A percentile compares a stretch with the other conserved stretches of the same genome.
Conservation (phyloP, 1,284 basidiomycete genomes). For the Tremellales sp. region DNA sequence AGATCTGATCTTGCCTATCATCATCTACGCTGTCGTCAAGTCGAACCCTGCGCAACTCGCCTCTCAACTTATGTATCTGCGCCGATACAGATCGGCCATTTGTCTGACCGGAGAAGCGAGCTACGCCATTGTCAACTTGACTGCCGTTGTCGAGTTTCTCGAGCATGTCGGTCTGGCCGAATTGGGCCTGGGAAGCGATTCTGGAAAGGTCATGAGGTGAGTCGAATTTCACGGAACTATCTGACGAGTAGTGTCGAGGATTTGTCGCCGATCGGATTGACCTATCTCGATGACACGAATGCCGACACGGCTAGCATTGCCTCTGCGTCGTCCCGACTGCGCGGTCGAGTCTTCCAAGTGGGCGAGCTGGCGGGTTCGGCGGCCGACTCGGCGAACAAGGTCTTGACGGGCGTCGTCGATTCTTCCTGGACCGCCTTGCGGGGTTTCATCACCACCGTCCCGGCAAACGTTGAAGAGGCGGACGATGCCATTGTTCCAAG, state of each 20-base stretch:
- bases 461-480: conserved; percentile 9
- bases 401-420: conserved; percentile 77
- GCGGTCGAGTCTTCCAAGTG: conserved; percentile 73
- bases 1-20: conserved; percentile 61
- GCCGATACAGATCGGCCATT: conserved; percentile 70
- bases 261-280: conserved; percentile 68
- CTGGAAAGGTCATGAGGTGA: conserved; percentile 59
- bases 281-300: conserved; percentile 39
- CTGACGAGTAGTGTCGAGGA: conserved; percentile 59
- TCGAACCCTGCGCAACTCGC: conserved; percentile 79
- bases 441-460: conserved; percentile 53
- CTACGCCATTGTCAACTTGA: conserved; percentile 87
- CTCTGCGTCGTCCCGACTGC: conserved; percentile 48
- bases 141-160: conserved; percentile 89
- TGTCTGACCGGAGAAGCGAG: conserved; percentile 75
- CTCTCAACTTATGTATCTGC: conserved; percentile 79
- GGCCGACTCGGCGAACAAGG: conserved; percentile 73
- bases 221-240: conserved; percentile 14
- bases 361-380: conserved; percentile 63
- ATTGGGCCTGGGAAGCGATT: conserved; percentile 66
- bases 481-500: conserved; percentile 16
- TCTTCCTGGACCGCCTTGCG: conserved; percentile 74
- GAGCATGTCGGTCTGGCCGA: conserved; percentile 83
- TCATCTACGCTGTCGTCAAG: conserved; percentile 88
- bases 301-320: conserved; percentile 43